Percentiles rank a stretch among this genome's conserved stretches.
Evolutionary conservation across 441 rosid species (phyloP).

Genomic region (Sinapis alba): DNA sequence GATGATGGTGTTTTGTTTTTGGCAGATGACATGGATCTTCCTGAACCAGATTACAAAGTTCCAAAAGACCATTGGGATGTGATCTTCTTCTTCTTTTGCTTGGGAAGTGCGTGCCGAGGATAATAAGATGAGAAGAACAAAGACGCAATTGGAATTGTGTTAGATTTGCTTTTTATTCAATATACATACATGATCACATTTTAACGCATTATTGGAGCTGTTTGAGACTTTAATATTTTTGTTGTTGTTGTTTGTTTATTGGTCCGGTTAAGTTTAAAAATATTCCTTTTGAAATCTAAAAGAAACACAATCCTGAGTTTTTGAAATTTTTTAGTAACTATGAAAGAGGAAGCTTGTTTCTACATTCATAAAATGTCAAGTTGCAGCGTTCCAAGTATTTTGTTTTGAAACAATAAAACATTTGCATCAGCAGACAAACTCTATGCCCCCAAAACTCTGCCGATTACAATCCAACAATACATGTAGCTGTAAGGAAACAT

Average conservation of each 20-base stretch:
- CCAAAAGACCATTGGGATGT: constrained; percentile 62
- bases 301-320: neutral
- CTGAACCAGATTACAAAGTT: constrained; percentile 91
- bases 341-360: constrained; percentile 18
- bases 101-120: neutral
- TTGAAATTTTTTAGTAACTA: too few species aligned
- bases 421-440: constrained; percentile 30
- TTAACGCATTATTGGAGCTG: constrained; percentile 13
- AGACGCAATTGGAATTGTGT: neutral
- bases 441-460: constrained; percentile 31
- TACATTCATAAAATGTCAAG: neutral
- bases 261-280: neutral
- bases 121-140: constrained; percentile 28
- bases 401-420: neutral
- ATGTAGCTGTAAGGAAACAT: neutral
- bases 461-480: constrained; percentile 3
- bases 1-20: neutral
- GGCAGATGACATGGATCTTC: constrained; percentile 99
- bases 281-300: neutral
- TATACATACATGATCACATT: constrained; percentile 20
- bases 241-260: constrained; percentile 13
- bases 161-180: constrained; percentile 25
- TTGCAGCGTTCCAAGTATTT: neutral
- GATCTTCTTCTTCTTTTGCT: constrained; percentile 25
- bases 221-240: neutral